Conservation (phyloP, 441 rosid genomes). For the Corymbia citriodora region DNA sequence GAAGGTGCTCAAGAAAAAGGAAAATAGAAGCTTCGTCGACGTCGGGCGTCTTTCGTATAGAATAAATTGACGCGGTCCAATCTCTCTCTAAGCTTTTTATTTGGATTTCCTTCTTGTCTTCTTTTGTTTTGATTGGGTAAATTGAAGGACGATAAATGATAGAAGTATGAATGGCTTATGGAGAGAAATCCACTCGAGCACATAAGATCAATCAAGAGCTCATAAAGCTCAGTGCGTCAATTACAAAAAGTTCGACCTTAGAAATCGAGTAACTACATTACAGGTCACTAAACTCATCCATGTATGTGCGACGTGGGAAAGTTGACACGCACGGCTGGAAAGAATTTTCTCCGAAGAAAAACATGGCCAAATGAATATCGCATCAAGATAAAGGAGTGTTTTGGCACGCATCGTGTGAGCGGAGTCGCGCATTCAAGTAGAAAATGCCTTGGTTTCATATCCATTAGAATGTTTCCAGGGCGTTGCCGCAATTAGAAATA, state of each 20-base stretch:
- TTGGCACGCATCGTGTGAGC: not conserved
- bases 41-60: not conserved
- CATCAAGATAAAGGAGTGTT: not conserved
- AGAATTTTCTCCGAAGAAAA: not conserved
- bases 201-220: not conserved
- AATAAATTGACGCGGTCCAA: not conserved
- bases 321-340: not conserved
- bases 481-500: not conserved
- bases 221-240: not conserved
- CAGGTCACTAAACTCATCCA: not conserved
- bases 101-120: not conserved
- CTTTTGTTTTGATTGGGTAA: not conserved
- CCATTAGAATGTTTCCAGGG: not conserved
- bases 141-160: not conserved
- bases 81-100: not conserved
- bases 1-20: not conserved
- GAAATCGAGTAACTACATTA: not conserved
- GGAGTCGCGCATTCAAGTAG: not conserved
- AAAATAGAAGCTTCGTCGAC: not conserved
- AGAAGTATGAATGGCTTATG: not conserved
- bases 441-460: not conserved
- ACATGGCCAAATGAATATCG: not conserved
- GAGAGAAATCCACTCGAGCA: not conserved
- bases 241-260: not conserved
- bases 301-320: not conserved